Base-by-base conservation (phyloP, 1,284 basidiomycete species). In the Sporisorium iseilematis-ciliati region DNA sequence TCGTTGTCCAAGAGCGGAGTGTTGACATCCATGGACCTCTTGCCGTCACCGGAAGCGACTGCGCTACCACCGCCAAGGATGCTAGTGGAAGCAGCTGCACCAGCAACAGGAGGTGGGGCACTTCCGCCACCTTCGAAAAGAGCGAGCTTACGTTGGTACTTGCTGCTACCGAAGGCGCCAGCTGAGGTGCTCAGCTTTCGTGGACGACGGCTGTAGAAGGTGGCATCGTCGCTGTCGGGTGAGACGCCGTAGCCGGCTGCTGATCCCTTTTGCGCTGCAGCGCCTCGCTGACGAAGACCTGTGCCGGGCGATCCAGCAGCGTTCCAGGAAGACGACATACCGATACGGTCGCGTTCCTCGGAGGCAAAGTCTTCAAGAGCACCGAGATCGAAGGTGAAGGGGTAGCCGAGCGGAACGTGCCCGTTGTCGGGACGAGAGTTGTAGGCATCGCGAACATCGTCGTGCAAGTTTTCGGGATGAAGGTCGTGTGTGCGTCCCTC, bases 111-210 rank as follows among this genome's bases (percentile, higher is more conserved):
- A 8, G 80, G 80, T 3, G 80, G 80, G 6, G 78, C 65, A 35
- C 78, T 76, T 14, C 87, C 88, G 46, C 87, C 87, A 31, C 90
- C 90, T 84, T 98, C 96, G 82, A 99, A 98, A 1, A 97, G 87
- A 0, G 94, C 95, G 80, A 98, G 90, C 86, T 97, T 98, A 31
- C 91, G 91, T 58, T 91, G 92, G 65, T 86, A 86, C 52, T 81
- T 77, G 69, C 80, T 77, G 57, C 80, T 79, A 25, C 77, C 75
- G 29, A 75, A 77, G 12, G 69, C 59, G 7, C 66, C 72, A 18
- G 68, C 74, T 23, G 75, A 61, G 3, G 63, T 58, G 55, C 75
- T 75, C 26, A 76, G 61, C 49, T 71, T 76, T 46, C 81, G 78
- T 4, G 82, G 82, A 31, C 82, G 73, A 23, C 83, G 76, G 26